A percentile compares a stretch with the other conserved stretches of the same genome.
These are phyloP conservation scores for Pelargonium nanum DNA, from an alignment of 345 rosid species.

Conservation along the genomic window DNA sequence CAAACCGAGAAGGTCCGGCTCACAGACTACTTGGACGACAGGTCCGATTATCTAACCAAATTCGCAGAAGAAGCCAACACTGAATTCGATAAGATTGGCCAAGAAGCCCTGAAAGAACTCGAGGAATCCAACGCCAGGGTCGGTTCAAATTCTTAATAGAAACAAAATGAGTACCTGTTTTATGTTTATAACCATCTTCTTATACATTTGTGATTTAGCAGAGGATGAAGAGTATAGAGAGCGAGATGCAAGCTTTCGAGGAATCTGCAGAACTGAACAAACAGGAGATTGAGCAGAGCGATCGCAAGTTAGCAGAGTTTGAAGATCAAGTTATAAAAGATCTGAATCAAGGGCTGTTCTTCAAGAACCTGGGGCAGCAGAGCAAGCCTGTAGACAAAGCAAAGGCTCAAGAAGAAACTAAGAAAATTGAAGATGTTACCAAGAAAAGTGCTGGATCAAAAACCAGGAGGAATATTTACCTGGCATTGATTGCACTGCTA, in stretches of 20 bases:
- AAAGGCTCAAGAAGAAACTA: slow-evolving; percentile 51
- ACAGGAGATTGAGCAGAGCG: slow-evolving; percentile 54
- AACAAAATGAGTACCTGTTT: not conserved
- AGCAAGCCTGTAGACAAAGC: slow-evolving; percentile 36
- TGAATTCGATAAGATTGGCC: slow-evolving; percentile 75
- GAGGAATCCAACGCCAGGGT: slow-evolving; percentile 79
- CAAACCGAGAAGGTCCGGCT: slow-evolving; percentile 81
- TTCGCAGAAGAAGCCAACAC: slow-evolving; percentile 80
- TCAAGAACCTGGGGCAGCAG: slow-evolving; percentile 55
- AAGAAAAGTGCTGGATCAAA: slow-evolving; percentile 49
- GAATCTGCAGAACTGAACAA: slow-evolving; percentile 60
- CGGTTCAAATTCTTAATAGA: too few species aligned
- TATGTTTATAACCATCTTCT: not conserved
- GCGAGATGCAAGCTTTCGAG: slow-evolving; percentile 75
- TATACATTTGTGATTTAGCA: slow-evolving; percentile 25
- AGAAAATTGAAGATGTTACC: slow-evolving; percentile 36
- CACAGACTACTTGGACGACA: slow-evolving; percentile 70
- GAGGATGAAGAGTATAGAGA: slow-evolving; percentile 80
- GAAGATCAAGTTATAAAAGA: slow-evolving; percentile 60
- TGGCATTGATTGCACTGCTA: slow-evolving; percentile 48
- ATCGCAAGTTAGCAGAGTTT: slow-evolving; percentile 50
- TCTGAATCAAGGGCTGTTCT: slow-evolving; percentile 78
- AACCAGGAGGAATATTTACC: slow-evolving; percentile 58
- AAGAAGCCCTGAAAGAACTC: slow-evolving; percentile 79
- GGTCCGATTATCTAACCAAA: slow-evolving; percentile 59